Conservation (phyloP, 2,329 filamentous ascomycete genomes). For the Acrocalymma vagum region DNA sequence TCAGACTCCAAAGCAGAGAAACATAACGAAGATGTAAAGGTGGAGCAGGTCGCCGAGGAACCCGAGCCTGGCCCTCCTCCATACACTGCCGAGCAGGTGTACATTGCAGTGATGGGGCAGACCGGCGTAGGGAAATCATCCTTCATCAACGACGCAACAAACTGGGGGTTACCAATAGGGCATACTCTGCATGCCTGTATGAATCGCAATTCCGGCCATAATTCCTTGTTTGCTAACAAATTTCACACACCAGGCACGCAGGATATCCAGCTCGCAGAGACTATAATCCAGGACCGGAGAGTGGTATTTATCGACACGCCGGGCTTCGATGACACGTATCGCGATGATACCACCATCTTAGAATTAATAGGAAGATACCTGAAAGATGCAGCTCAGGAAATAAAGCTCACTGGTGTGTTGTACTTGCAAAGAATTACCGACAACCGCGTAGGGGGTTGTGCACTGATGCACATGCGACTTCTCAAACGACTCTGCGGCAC, state of each 20-base stretch:
- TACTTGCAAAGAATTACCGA: conserved; percentile 58
- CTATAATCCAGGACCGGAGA: conserved; percentile 1
- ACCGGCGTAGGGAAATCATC: conserved; percentile 52
- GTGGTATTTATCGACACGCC: conserved; percentile 21
- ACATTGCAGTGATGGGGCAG: conserved; percentile 50
- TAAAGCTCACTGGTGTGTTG: conserved; percentile 54
- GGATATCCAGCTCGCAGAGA: background rate
- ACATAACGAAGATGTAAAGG: background rate
- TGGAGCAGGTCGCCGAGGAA: too few species aligned
- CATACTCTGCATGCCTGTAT: conserved; percentile 2
- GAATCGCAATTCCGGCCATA: conserved; percentile 5
- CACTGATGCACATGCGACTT: conserved; percentile 52
- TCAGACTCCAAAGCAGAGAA: too few species aligned
- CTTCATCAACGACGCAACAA: conserved; percentile 38
- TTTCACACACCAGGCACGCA: background rate
- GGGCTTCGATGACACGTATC: conserved; percentile 23
- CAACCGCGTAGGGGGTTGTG: conserved; percentile 50
- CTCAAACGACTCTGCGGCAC: conserved; percentile 55
- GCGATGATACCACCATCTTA: conserved; percentile 53
- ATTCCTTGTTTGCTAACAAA: too few species aligned
- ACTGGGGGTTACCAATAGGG: background rate
- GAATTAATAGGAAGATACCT: conserved; percentile 51
- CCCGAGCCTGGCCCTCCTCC: too few species aligned
- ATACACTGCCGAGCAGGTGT: conserved; percentile 14
- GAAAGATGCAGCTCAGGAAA: conserved; percentile 43